phyloP scores from a whole-genome alignment of 805 yeast genomes.

The Metschnikowia noctiluminum region DNA sequence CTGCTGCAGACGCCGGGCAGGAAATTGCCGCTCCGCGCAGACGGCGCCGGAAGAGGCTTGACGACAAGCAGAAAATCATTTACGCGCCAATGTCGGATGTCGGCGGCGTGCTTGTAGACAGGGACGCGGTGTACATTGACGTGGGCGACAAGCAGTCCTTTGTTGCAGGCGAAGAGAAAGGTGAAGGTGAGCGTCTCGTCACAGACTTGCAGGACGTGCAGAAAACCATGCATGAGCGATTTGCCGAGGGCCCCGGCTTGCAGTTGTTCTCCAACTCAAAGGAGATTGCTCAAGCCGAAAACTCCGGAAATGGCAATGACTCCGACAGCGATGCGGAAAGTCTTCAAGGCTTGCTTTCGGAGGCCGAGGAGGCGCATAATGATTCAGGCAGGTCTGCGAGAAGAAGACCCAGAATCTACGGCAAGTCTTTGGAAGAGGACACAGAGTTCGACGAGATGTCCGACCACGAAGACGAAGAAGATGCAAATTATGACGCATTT shows the following conservation, averaged over 20 bases:
- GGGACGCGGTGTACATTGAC: constrained; percentile 95
- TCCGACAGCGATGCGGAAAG: constrained; percentile 39
- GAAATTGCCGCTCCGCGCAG: constrained; percentile 46
- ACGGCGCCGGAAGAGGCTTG: constrained; percentile 81
- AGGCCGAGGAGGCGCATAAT: constrained; percentile 26
- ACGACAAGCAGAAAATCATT: constrained; percentile 88
- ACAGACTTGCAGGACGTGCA: constrained; percentile 74
- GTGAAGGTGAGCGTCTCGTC: constrained; percentile 84
- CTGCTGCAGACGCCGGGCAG: constrained; percentile 61
- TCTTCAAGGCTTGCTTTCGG: constrained; percentile 30
- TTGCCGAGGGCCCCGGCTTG: constrained; percentile 63
- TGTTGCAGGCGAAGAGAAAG: constrained; percentile 63
- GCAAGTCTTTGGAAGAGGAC: constrained; percentile 48
- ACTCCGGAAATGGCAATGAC: constrained; percentile 15
- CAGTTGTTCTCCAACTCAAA: constrained; percentile 67
- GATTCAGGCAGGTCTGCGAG: constrained; percentile 62
- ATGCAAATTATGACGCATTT: constrained; percentile 15
- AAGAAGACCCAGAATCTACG: constrained; percentile 57
- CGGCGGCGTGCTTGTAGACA: constrained; percentile 96
- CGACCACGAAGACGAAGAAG: constrained; percentile 42
- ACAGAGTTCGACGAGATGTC: constrained; percentile 41
- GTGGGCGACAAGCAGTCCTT: constrained; percentile 58
- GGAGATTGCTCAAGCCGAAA: constrained; percentile 29
- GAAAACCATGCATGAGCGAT: constrained; percentile 54
- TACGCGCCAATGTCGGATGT: constrained; percentile 99